These are phyloP conservation scores for Fusarium buharicum DNA, from an alignment of 2,329 filamentous ascomycete genomes.

Conservation along the genomic window DNA sequence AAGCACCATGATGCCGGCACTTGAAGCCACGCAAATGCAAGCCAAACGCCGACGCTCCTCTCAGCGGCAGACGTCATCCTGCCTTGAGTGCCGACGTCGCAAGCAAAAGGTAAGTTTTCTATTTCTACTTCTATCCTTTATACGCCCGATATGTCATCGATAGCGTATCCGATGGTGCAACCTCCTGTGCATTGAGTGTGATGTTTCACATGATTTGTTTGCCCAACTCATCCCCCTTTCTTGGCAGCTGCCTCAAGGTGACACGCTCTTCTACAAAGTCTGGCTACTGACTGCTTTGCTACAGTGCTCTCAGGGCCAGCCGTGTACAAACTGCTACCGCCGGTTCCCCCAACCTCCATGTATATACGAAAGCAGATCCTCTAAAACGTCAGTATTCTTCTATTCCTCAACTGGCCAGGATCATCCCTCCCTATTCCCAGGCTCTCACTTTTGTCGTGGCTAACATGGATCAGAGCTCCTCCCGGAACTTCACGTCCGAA, in stretches of 20 bases:
- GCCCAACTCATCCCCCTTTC: not conserved
- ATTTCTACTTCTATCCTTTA: not conserved
- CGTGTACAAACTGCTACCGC: constrained; percentile 64
- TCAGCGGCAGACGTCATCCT: constrained; percentile 54
- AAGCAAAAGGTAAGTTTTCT: constrained; percentile 60
- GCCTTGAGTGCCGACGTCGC: constrained; percentile 61
- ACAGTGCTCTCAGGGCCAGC: constrained; percentile 65
- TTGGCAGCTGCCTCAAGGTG: not conserved
- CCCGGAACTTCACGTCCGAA: constrained; percentile 12
- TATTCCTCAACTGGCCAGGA: not conserved
- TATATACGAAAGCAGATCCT: constrained; percentile 55
- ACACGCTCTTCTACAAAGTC: not conserved
- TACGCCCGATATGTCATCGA: too few relatives aligned
- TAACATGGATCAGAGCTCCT: constrained; percentile 21
- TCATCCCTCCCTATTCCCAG: too few relatives aligned
- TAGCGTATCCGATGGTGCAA: not conserved
- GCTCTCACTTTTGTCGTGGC: not conserved
- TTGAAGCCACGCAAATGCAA: constrained; percentile 35
- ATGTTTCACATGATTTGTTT: not conserved
- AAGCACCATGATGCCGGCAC: constrained; percentile 30
- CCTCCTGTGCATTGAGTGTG: not conserved
- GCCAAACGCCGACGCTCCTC: constrained; percentile 34
- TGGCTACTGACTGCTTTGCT: constrained; percentile 10
- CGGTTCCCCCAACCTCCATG: constrained; percentile 63
- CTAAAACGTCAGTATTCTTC: constrained; percentile 31